These are phyloP conservation scores for Orbilia javanica DNA, from an alignment of 2,329 filamentous ascomycete species.

Conservation along the genomic window DNA sequence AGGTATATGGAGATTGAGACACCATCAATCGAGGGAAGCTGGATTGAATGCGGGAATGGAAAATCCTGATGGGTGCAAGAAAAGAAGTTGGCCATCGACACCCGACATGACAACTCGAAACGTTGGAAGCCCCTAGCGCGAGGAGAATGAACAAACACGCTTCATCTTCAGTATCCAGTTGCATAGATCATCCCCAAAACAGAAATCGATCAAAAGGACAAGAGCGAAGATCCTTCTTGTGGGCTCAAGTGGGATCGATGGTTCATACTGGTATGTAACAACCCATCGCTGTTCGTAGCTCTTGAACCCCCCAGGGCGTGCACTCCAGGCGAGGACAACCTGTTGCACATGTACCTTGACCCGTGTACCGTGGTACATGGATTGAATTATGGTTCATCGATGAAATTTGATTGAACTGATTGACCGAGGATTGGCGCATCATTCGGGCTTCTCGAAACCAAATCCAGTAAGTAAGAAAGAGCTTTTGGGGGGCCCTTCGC, in stretches of 20 bases:
- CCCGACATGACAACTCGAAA: constrained; percentile 57
- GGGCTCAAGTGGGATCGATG: not conserved
- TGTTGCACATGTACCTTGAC: constrained; percentile 34
- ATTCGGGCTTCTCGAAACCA: constrained; percentile 54
- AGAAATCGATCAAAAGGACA: constrained; percentile 55
- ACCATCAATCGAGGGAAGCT: not conserved
- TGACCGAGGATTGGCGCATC: constrained; percentile 57
- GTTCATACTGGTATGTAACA: not conserved
- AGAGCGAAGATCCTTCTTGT: constrained; percentile 47
- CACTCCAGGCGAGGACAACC: not conserved
- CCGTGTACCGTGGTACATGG: constrained; percentile 32
- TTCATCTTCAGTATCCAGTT: constrained; percentile 34
- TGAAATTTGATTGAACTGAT: constrained; percentile 55
- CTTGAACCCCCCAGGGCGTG: not conserved
- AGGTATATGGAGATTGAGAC: not conserved
- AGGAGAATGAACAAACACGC: constrained; percentile 41
- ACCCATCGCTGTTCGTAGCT: not conserved
- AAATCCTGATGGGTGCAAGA: not conserved
- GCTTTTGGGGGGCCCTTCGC: constrained; percentile 33
- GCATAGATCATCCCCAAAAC: constrained; percentile 54
- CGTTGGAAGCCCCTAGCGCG: constrained; percentile 47
- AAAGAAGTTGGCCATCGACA: constrained; percentile 18
- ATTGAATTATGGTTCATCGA: constrained; percentile 38
- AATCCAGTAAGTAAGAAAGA: constrained; percentile 56
- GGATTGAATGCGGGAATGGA: not conserved